Conservation (phyloP, 176 grass and related monocot species). For the Avena eriantha region DNA sequence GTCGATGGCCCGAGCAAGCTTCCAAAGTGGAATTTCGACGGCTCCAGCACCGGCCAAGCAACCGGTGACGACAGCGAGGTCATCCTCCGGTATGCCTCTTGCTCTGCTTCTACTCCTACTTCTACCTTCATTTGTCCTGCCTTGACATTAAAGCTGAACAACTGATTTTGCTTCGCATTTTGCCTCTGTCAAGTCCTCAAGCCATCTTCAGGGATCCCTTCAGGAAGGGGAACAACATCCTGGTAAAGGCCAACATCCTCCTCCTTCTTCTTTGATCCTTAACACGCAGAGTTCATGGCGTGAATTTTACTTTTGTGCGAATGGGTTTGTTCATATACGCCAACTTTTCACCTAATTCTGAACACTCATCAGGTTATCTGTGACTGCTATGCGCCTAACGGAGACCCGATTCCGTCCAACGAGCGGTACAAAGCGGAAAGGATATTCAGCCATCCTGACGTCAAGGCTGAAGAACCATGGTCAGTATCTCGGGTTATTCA, state of each 20-base stretch:
- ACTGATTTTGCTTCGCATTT: constrained; percentile 9
- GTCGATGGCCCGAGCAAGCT: constrained; percentile 76
- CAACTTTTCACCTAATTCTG: too few relatives aligned
- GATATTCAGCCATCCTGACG: constrained; percentile 88
- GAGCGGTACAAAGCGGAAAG: constrained; percentile 63
- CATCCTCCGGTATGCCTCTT: constrained; percentile 44
- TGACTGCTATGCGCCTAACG: constrained; percentile 79
- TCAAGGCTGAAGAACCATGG: constrained; percentile 79
- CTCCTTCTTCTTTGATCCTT: not conserved
- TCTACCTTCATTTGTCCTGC: too few relatives aligned
- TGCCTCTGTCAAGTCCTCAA: constrained; percentile 57
- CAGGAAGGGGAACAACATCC: constrained; percentile 89
- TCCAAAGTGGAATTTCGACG: constrained; percentile 98
- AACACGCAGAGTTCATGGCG: constrained; percentile 10
- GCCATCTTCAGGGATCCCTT: constrained; percentile 95
- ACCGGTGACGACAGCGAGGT: constrained; percentile 84
- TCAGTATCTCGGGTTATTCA: constrained; percentile 4
- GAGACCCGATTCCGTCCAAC: constrained; percentile 86
- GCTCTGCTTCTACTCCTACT: too few relatives aligned
- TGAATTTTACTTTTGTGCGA: too few relatives aligned
- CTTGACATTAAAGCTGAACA: too few relatives aligned
- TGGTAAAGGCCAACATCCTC: constrained; percentile 47
- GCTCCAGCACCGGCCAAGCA: constrained; percentile 95
- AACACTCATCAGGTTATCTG: constrained; percentile 72
- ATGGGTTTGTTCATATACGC: too few relatives aligned